A percentile compares a stretch with the other conserved stretches of the same genome.
Evolutionary conservation across 2,329 filamentous ascomycete species (phyloP).

Genomic region (Fusarium nanum): DNA sequence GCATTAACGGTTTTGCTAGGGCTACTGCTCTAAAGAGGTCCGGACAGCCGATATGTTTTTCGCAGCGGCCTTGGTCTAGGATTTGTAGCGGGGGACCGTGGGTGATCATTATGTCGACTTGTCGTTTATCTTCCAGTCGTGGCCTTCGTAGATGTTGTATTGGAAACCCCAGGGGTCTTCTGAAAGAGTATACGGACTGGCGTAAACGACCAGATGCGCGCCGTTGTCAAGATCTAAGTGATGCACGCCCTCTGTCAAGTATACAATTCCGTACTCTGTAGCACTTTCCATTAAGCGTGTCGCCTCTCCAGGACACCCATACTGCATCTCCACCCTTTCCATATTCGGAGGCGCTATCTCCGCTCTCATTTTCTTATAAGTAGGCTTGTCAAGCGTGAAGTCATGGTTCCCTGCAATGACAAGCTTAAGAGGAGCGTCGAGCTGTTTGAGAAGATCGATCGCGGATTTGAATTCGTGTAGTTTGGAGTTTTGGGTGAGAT

Average conservation of each 20-base stretch:
- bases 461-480: slow-evolving; percentile 54
- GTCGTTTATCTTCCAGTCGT: slow-evolving; percentile 40
- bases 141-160: slow-evolving; percentile 46
- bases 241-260: slow-evolving; percentile 58
- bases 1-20: slow-evolving; percentile 44
- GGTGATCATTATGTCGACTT: slow-evolving; percentile 49
- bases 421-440: slow-evolving; percentile 60
- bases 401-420: slow-evolving; percentile 65
- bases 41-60: slow-evolving; percentile 46
- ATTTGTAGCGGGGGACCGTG: slow-evolving; percentile 54
- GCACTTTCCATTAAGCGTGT: slow-evolving; percentile 39
- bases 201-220: slow-evolving; percentile 56
- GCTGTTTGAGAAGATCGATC: slow-evolving; percentile 51
- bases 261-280: slow-evolving; percentile 48
- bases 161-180: slow-evolving; percentile 57
- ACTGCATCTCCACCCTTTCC: slow-evolving; percentile 39
- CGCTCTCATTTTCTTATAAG: slow-evolving; percentile 48
- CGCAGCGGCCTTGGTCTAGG: slow-evolving; percentile 51
- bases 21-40: slow-evolving; percentile 47
- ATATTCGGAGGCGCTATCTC: neutral
- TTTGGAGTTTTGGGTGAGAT: slow-evolving; percentile 60
- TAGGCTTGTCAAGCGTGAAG: slow-evolving; percentile 53
- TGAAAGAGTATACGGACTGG: slow-evolving; percentile 59
- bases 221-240: slow-evolving; percentile 56
- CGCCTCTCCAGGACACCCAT: slow-evolving; percentile 53